Evolutionary conservation across 495 filamentous ascomycete species (phyloP).

Genomic region (Lichina pygmaea): DNA sequence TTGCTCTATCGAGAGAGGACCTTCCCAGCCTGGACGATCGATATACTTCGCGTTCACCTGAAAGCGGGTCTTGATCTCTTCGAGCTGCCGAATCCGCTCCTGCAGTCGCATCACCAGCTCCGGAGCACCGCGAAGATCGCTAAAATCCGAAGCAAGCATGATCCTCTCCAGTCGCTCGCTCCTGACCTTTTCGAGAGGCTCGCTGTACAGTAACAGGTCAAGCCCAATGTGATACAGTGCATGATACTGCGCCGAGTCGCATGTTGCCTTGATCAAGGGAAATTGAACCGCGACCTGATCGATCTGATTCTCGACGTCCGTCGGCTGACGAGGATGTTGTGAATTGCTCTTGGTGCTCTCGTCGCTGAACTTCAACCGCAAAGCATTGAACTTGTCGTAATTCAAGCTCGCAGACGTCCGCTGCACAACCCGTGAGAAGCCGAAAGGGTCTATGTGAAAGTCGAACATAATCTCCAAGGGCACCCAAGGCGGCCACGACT

Average conservation of each 20-base stretch:
- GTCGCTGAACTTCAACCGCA: constrained; percentile 92
- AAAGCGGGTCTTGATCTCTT: constrained; percentile 93
- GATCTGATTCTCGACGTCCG: constrained; percentile 46
- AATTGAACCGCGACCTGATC: constrained; percentile 95
- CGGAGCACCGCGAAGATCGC: constrained; percentile 75
- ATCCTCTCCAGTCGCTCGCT: constrained; percentile 90
- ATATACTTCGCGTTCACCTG: constrained; percentile 72
- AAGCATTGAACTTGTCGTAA: constrained; percentile 94
- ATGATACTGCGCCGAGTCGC: constrained; percentile 89
- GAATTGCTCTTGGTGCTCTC: constrained; percentile 43
- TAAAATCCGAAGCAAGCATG: constrained; percentile 98
- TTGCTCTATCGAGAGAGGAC: constrained; percentile 58
- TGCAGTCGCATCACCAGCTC: constrained; percentile 84
- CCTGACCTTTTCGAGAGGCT: constrained; percentile 84
- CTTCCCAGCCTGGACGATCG: constrained; percentile 76
- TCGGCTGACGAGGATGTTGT: constrained; percentile 9
- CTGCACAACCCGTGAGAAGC: constrained; percentile 83
- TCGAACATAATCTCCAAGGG: constrained; percentile 97
- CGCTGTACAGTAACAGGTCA: constrained; percentile 80
- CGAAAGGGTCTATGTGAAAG: constrained; percentile 73
- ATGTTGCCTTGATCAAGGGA: constrained; percentile 70
- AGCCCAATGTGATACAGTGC: constrained; percentile 92
- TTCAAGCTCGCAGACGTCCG: constrained; percentile 79
- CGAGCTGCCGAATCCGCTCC: constrained; percentile 71
- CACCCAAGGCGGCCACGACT: constrained; percentile 92